Percentiles rank a stretch among this genome's conserved stretches.
phyloP scores from a whole-genome alignment of 169 alveolate species.

The Plasmodium yoelii region DNA sequence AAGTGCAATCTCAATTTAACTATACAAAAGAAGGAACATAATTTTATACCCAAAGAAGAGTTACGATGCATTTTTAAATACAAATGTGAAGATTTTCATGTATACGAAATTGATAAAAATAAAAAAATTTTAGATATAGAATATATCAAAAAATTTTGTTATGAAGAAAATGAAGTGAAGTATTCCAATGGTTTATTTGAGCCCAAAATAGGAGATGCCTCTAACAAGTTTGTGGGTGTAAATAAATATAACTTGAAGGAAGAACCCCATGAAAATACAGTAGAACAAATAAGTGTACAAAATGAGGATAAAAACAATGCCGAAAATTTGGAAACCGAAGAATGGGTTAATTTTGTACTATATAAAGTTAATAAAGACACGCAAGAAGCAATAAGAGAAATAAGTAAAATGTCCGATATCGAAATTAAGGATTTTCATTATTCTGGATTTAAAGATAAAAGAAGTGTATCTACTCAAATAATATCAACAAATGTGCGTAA shows the following conservation, averaged over 20 bases:
- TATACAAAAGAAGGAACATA: constrained; percentile 12
- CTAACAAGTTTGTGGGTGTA: neutral
- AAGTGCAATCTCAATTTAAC: no score
- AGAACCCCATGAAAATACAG: neutral
- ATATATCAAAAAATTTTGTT: constrained; percentile 16
- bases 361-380: constrained; percentile 74
- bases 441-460: constrained; percentile 75
- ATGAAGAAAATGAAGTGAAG: neutral
- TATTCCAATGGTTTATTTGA: neutral
- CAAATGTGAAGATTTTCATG: constrained; percentile 77
- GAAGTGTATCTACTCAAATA: constrained; percentile 74
- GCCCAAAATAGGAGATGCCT: neutral
- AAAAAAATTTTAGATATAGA: constrained; percentile 46
- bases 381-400: constrained; percentile 75
- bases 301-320: neutral
- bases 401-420: constrained; percentile 62
- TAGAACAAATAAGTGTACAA: neutral
- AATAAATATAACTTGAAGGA: neutral
- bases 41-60: constrained; percentile 6
- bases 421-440: constrained; percentile 64
- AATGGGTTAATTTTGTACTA: constrained; percentile 42
- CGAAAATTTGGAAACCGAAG: constrained; percentile 16
- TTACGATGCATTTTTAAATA: constrained; percentile 66
- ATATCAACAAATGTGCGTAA: constrained; percentile 23
- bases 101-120: constrained; percentile 62